Conservation (phyloP, 805 yeast genomes). For the Ogataea salicorniae region DNA sequence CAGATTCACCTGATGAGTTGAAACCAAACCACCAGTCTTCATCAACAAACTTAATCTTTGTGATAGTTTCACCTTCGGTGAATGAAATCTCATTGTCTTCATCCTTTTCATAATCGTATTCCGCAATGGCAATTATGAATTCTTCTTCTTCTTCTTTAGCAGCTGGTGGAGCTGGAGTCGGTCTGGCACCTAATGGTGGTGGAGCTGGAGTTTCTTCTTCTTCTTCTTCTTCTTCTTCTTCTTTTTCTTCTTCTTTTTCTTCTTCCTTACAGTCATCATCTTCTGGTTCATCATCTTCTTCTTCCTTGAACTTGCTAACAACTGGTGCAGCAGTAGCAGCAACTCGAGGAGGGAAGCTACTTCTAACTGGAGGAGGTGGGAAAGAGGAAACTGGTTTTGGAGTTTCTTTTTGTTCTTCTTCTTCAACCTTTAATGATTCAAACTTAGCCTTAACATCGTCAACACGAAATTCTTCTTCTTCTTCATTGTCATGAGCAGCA, state of each 20-base stretch:
- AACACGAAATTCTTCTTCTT: constrained; percentile 27
- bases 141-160: constrained; percentile 16
- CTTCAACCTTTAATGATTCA: constrained; percentile 24
- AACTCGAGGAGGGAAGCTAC: constrained; percentile 10
- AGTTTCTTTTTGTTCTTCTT: constrained; percentile 23
- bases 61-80: constrained; percentile 59
- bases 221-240: constrained; percentile 7
- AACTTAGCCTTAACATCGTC: constrained; percentile 29
- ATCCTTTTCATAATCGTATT: constrained; percentile 71
- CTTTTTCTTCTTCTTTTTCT: constrained; percentile 22
- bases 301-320: constrained; percentile 9
- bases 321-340: constrained; percentile 16
- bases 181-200: constrained; percentile 6
- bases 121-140: constrained; percentile 56
- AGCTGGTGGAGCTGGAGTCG: constrained; percentile 14
- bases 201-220: constrained; percentile 17
- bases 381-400: constrained; percentile 11
- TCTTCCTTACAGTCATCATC: constrained; percentile 18
- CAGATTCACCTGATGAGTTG: constrained; percentile 38
- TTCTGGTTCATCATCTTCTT: constrained; percentile 16
- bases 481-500: constrained; percentile 13
- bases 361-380: constrained; percentile 20
- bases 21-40: constrained; percentile 64
- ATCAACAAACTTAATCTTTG: constrained; percentile 64
- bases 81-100: constrained; percentile 74